Evolutionary conservation across 805 yeast genomes (phyloP).

Genomic region (Barnettozyma vustinii): DNA sequence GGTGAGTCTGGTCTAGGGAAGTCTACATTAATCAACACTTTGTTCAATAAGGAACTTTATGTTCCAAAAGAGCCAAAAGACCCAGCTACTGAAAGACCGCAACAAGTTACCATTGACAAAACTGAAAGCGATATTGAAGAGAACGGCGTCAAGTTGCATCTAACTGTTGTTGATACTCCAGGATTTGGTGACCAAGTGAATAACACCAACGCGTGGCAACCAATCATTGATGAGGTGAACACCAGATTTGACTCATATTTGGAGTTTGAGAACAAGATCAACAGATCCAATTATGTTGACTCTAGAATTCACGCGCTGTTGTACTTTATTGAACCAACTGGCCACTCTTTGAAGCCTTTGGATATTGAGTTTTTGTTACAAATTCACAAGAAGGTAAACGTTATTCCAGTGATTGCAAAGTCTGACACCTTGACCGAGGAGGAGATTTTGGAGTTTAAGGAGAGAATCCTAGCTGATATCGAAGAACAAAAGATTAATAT

Average conservation of each 20-base stretch:
- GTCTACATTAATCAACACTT: conserved; percentile 84
- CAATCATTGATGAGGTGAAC: conserved; percentile 86
- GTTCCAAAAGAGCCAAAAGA: conserved; percentile 33
- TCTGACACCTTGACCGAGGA: conserved; percentile 88
- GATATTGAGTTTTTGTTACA: conserved; percentile 86
- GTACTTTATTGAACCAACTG: conserved; percentile 95
- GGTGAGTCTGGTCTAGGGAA: conserved; percentile 93
- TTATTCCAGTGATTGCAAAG: conserved; percentile 93
- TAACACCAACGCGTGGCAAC: conserved; percentile 78
- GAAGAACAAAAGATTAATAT: conserved; percentile 64
- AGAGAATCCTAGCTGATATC: conserved; percentile 73
- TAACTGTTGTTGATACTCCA: conserved; percentile 84
- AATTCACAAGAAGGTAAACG: conserved; percentile 85
- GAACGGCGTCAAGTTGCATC: conserved; percentile 81
- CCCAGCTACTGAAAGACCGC: conserved; percentile 39
- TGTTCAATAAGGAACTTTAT: conserved; percentile 67
- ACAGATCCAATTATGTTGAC: conserved; percentile 67
- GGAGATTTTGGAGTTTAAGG: conserved; percentile 73
- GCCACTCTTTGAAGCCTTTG: conserved; percentile 83
- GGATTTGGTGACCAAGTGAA: conserved; percentile 92
- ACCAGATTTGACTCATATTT: conserved; percentile 80
- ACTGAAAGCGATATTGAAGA: conserved; percentile 77
- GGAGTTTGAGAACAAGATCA: conserved; percentile 82
- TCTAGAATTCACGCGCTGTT: conserved; percentile 88
- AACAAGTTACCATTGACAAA: conserved; percentile 52